Evolutionary conservation across 2,329 filamentous ascomycete genomes (phyloP).

Genomic region (Ambrosiella xylebori): DNA sequence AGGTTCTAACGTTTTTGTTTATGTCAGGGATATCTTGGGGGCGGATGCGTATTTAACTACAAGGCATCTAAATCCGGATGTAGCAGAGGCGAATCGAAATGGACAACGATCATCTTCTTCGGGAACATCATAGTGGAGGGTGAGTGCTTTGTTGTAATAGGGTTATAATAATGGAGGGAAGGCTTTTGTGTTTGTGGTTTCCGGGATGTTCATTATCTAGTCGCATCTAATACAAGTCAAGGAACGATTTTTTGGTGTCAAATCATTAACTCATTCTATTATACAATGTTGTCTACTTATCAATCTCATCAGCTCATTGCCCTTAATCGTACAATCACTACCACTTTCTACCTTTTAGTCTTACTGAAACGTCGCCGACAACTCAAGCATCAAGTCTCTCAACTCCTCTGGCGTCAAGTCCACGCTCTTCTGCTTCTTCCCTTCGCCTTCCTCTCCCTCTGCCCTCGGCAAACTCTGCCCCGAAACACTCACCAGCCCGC

Average conservation of each 20-base stretch:
- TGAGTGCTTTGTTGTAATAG: background rate
- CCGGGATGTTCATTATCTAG: too few species aligned
- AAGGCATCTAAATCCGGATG: background rate
- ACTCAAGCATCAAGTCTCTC: conserved; percentile 27
- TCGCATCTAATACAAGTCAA: too few species aligned
- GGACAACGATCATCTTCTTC: background rate
- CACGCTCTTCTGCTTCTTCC: conserved; percentile 17
- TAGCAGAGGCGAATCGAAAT: background rate
- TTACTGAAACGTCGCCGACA: conserved; percentile 32
- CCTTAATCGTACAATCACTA: conserved; percentile 7
- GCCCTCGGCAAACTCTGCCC: conserved; percentile 19
- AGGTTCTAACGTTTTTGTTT: background rate
- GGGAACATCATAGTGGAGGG: background rate
- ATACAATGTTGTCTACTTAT: background rate
- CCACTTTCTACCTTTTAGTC: background rate
- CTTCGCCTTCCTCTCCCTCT: conserved; percentile 6
- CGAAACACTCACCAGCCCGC: conserved; percentile 36
- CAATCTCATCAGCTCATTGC: background rate
- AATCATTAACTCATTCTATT: background rate
- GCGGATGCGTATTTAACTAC: conserved; percentile 7
- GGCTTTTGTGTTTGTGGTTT: too few species aligned
- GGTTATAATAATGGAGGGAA: too few species aligned
- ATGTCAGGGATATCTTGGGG: conserved; percentile 4
- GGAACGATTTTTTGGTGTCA: background rate
- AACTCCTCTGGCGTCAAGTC: conserved; percentile 29